Evolutionary conservation across 768 basidiomycete species (phyloP).

Genomic region (Saitozyma podzolica): DNA sequence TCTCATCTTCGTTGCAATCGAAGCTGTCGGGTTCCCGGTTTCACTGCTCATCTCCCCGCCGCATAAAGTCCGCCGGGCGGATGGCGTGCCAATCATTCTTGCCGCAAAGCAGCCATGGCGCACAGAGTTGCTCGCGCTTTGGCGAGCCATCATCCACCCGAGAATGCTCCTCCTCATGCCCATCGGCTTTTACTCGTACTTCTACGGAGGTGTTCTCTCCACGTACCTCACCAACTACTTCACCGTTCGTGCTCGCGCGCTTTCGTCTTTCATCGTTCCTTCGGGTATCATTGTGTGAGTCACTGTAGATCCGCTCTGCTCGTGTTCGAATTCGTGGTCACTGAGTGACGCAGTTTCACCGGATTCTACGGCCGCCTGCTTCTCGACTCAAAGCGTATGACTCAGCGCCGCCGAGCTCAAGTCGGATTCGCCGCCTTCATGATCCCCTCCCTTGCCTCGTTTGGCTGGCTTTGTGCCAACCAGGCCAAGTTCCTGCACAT

Average conservation of each 20-base stretch:
- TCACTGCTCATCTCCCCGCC: constrained; percentile 15
- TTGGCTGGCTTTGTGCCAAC: constrained; percentile 17
- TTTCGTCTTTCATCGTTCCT: constrained; percentile 34
- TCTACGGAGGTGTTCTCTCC: constrained; percentile 19
- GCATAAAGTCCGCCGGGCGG: constrained; percentile 22
- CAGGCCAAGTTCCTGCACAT: constrained; percentile 10
- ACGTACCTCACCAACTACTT: constrained; percentile 26
- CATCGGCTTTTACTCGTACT: constrained; percentile 22
- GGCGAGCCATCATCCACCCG: constrained; percentile 2
- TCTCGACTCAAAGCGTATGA: constrained; percentile 12
- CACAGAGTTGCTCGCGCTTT: constrained; percentile 8
- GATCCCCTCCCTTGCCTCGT: constrained; percentile 16
- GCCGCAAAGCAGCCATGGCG: constrained; percentile 12
- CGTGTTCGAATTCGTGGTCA: neutral
- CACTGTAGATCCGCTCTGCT: neutral
- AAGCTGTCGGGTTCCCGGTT: constrained; percentile 21
- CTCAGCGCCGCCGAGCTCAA: constrained; percentile 18
- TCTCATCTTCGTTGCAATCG: constrained; percentile 24
- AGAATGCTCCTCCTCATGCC: constrained; percentile 19
- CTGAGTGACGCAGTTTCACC: constrained; percentile 11
- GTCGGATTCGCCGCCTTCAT: constrained; percentile 19
- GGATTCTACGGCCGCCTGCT: constrained; percentile 16
- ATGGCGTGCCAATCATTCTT: constrained; percentile 21
- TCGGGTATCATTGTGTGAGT: constrained; percentile 19
- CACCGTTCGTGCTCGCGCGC: constrained; percentile 19